Base-by-base conservation (phyloP, 129 eudicot species). In the Dittrichia graveolens region DNA sequence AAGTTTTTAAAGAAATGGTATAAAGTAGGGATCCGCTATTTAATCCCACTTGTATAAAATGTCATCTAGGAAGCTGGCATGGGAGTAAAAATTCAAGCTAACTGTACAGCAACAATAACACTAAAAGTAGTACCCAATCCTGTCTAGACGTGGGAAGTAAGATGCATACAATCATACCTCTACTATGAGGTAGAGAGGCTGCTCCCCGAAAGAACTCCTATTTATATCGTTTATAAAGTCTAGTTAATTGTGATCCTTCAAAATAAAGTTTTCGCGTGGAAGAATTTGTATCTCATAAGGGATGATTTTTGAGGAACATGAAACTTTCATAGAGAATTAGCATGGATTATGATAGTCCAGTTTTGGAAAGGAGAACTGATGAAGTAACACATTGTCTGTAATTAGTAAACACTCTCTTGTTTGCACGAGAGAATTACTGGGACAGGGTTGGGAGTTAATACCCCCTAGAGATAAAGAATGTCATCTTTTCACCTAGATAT, bases 401-500 rank as follows among this genome's bases (percentile, higher is more conserved):
- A 14, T 34, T 10, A 67, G 46, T 69, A 69, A 49, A 49, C 47
- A 49, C 35, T 67, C 44, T 3, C 8, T 49, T n/a, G n/a, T n/a
- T n/a, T 67, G 13, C 31, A 47, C 7, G 1, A 19, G 15, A 44
- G 39, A 24, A 65, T 10, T 1, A 38, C 13, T 16, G 5, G 2
- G 11, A 8, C 38, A 44, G 4, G 15, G 16, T 10, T 5, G 12
- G 8, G 18, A 65, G 11, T 45, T 44, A 44, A 11, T 18, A 10
- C 19, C 40, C 55, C 10, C 39, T 61, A 7, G 31, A 6, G 3
- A 40, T 19, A 13, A 68, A 5, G n/a, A 2, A 68, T 50, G 19
- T 39, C 18, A 18, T 53, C 41, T 3, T 18, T 38, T 15, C 61
- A 69, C 49, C 65, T 71, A 19, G n/a, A 54, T 40, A 54, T 6